Percentiles rank a stretch among this genome's conserved stretches.
Conservation (phyloP, 2,329 filamentous ascomycete species). For the Aphanocladium album region DNA sequence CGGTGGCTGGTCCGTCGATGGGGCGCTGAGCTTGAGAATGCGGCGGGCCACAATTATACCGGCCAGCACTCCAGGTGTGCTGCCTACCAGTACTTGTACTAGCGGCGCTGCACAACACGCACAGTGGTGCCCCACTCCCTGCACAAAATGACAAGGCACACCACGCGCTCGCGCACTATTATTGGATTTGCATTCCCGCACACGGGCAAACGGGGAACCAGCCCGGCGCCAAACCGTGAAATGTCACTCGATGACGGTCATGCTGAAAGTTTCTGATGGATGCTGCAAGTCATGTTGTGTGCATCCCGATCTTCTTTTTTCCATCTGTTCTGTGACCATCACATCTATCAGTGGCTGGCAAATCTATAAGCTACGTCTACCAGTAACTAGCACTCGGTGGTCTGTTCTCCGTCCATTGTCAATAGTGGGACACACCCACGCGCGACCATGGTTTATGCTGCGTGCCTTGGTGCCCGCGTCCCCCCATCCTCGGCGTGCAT, state of each 20-base stretch:
- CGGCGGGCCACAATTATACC: neutral
- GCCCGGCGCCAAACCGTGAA: slow-evolving; percentile 2
- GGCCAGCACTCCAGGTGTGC: too few species aligned
- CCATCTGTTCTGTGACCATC: neutral
- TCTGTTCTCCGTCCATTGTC: neutral
- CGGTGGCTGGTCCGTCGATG: neutral
- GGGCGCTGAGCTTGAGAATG: slow-evolving; percentile 1
- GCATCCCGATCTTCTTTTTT: neutral
- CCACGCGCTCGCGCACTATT: neutral
- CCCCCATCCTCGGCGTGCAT: too few species aligned
- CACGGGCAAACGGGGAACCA: neutral
- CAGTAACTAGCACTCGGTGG: too few species aligned
- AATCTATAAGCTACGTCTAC: too few species aligned
- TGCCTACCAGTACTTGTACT: too few species aligned
- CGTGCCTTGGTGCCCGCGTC: too few species aligned
- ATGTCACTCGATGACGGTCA: slow-evolving; percentile 1
- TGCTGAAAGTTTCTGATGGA: neutral
- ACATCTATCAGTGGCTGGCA: neutral
- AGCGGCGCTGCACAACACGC: neutral
- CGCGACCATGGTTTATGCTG: neutral
- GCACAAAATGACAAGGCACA: neutral
- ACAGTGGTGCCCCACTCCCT: neutral
- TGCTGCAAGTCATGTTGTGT: neutral
- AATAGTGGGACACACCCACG: neutral
- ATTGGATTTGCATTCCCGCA: neutral